Percentiles rank a stretch among this genome's conserved stretches.
Conservation (phyloP, 345 rosid species). For the Aquilaria yunnanensis region DNA sequence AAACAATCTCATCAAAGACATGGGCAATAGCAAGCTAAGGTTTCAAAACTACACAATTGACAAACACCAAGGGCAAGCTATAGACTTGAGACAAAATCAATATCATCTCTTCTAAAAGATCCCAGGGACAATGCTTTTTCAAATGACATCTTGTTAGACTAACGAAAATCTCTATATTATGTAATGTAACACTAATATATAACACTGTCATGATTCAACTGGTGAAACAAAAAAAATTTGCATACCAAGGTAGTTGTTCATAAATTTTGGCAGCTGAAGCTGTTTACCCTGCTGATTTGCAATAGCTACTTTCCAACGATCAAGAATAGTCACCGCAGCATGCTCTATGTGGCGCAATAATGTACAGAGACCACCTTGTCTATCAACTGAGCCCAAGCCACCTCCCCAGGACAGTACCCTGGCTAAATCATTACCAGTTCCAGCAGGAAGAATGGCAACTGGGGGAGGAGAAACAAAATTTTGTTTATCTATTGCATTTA, state of each 20-base stretch:
- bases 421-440: constrained; percentile 97
- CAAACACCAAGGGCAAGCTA: no score
- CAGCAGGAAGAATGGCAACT: constrained; percentile 88
- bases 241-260: constrained; percentile 87
- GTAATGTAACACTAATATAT: no score
- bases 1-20: no score
- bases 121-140: no score
- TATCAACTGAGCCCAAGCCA: constrained; percentile 78
- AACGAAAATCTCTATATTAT: no score
- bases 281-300: constrained; percentile 58
- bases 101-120: no score
- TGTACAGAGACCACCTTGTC: constrained; percentile 79
- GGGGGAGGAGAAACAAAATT: constrained; percentile 93
- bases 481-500: constrained; percentile 77
- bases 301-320: constrained; percentile 76
- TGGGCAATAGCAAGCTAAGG: no score
- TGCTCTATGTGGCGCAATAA: constrained; percentile 63
- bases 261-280: constrained; percentile 59
- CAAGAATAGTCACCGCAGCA: constrained; percentile 90
- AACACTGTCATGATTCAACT: no score
- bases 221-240: neutral
- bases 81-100: neutral
- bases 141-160: no score
- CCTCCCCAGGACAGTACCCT: constrained; percentile 87
- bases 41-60: no score